A percentile compares a stretch with the other conserved stretches of the same genome.
phyloP scores from a whole-genome alignment of 179 eudicot species.

The Pouteria campechiana region DNA sequence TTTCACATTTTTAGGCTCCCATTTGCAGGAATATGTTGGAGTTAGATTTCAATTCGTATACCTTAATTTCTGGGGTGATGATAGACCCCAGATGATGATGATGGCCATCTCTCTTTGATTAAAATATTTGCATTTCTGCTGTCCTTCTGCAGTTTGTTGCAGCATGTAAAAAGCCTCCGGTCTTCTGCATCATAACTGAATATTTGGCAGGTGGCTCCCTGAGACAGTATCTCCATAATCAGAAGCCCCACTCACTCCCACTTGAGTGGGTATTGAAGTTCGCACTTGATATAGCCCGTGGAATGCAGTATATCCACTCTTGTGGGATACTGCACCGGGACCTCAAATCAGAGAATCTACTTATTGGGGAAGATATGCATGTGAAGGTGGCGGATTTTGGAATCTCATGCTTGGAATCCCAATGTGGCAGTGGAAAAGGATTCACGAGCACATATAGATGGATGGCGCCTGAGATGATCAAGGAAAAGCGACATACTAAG shows the following conservation, averaged over 20 bases:
- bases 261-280: constrained; percentile 1
- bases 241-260: background rate
- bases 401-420: constrained; percentile 2
- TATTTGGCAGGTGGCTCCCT: constrained; percentile 6
- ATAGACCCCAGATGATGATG: too few relatives aligned
- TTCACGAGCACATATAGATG: constrained; percentile 5
- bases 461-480: constrained; percentile 10
- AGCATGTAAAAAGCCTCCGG: constrained; percentile 5
- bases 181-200: constrained; percentile 6
- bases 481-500: constrained; percentile 4
- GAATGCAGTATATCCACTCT: constrained; percentile 7
- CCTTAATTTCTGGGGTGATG: too few relatives aligned
- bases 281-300: constrained; percentile 5
- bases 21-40: too few relatives aligned
- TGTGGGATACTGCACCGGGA: constrained; percentile 3
- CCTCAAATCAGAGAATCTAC: constrained; percentile 6
- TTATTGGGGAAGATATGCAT: background rate
- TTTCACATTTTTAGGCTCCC: too few relatives aligned
- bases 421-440: constrained; percentile 1
- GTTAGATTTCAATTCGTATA: too few relatives aligned
- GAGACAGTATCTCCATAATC: background rate
- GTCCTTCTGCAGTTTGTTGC: constrained; percentile 4
- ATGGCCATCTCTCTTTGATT: too few relatives aligned
- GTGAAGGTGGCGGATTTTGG: constrained; percentile 7
- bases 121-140: too few relatives aligned